These are phyloP conservation scores for Ulmus americana DNA, from an alignment of 331 rosid genomes.

Conservation along the genomic window DNA sequence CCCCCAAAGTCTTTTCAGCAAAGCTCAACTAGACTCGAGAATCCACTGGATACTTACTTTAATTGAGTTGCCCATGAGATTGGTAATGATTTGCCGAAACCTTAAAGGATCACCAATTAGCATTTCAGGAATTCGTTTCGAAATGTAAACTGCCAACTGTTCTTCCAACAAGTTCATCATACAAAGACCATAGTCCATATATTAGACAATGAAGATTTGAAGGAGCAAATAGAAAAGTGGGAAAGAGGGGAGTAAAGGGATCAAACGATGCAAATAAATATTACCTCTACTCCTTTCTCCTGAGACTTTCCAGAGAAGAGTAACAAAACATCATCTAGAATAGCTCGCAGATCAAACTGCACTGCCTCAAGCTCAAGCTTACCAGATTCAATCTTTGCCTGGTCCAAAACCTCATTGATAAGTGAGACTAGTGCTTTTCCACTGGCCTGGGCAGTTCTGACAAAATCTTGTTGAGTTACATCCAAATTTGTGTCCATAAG, in stretches of 20 bases:
- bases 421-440: constrained; percentile 88
- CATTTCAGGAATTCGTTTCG: constrained; percentile 71
- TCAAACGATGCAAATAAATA: constrained; percentile 10
- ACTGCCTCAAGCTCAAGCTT: constrained; percentile 88
- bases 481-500: constrained; percentile 91
- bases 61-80: constrained; percentile 81
- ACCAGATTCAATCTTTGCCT: constrained; percentile 93
- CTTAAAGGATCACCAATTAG: constrained; percentile 82
- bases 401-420: constrained; percentile 88
- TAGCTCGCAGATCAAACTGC: constrained; percentile 57
- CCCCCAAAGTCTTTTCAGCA: not conserved
- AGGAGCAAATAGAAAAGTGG: not conserved
- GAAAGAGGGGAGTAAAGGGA: not conserved
- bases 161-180: constrained; percentile 26
- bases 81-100: constrained; percentile 77
- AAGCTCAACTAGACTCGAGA: not conserved
- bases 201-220: constrained; percentile 17
- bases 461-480: constrained; percentile 79
- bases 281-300: constrained; percentile 94
- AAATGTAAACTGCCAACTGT: constrained; percentile 74
- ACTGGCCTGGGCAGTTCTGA: constrained; percentile 80
- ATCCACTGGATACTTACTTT: constrained; percentile 44
- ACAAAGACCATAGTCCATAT: constrained; percentile 10
- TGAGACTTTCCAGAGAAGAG: constrained; percentile 87
- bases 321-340: constrained; percentile 81